Evolutionary conservation across 805 yeast species (phyloP), one percentile per base, ranked within the genome.

Genomic region (Myxozyma neglecta): DNA sequence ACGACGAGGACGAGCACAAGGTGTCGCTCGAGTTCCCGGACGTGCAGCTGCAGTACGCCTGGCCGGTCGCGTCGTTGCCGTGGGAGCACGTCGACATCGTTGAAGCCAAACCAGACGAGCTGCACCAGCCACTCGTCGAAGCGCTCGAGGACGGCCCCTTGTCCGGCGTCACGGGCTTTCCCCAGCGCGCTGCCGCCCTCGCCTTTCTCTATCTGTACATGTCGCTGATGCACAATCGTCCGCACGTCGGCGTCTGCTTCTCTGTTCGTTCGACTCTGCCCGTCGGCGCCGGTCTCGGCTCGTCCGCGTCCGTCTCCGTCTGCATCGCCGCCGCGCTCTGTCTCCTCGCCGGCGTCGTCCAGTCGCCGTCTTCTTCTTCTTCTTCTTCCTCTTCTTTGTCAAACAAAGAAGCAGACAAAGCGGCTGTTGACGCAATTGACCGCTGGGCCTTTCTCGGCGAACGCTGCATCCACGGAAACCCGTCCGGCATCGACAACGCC

Each of bases 241-340:
- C 13, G 39, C 55, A 24, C 14, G 46, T 39, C 8, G 89, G 88
- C 3, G 71, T 80, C 63, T 80, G 79, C 39, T 90, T 87, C 73
- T 79, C 85, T 3, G 85, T 89, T 14, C 83, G 92, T 60, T 89
- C 97, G 0, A 86, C 96, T 0, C 77, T 92, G 53, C 99, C 99
- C 0, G 87, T 93, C 53, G 97, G 99, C 44, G 97, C 99, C 0
- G 99, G 99, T 0, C 80, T 94, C 52, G 99, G 99, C 0, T 89
- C 97, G 0, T 89, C 96, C 49, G 98, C 98, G 0, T 85, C 97
- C 1, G 83, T 90, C 16, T 84, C 96, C 0, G 98, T 94, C 3
- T 86, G 94, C 70, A 72, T 94, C 42, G 82, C 96, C 0, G 78
- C 93, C 14, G 96, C 65, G 11, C 20, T 62, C 32, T 53, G 61